Conservation (phyloP, 768 basidiomycete species). For the Psilocybe cyanescens region DNA sequence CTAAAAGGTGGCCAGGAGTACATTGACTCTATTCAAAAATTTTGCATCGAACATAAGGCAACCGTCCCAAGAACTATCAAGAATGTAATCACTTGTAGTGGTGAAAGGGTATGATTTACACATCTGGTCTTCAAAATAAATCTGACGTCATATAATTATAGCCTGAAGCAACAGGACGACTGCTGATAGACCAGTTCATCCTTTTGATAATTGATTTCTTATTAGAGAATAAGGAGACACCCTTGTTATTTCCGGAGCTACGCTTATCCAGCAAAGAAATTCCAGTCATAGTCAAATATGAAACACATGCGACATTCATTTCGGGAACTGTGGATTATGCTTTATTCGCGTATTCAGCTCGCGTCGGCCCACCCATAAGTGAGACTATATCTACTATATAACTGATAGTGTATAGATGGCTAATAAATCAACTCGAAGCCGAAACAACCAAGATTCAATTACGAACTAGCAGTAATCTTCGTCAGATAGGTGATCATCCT, state of each 20-base stretch:
- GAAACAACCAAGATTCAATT: not conserved
- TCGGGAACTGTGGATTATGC: not conserved
- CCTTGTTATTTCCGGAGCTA: not conserved
- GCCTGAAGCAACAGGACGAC: not conserved
- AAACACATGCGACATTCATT: not conserved
- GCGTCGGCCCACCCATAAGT: not conserved
- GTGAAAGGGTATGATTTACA: not conserved
- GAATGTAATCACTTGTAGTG: not conserved
- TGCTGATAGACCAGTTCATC: not conserved
- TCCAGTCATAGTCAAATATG: not conserved
- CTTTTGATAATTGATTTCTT: not conserved
- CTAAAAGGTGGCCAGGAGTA: too few species aligned
- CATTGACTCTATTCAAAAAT: too few species aligned
- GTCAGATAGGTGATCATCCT: not conserved
- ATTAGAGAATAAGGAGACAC: too few species aligned
- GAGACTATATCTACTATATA: not conserved
- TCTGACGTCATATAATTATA: not conserved
- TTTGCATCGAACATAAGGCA: too few species aligned
- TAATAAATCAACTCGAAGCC: not conserved
- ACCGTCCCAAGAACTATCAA: too few species aligned
- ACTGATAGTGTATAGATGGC: not conserved
- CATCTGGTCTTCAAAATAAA: not conserved
- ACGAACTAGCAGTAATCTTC: not conserved
- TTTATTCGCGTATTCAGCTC: not conserved
- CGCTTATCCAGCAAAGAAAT: not conserved